Percentiles rank a stretch among this genome's conserved stretches.
Conservation (phyloP, 148 eudicot species). For the Chenopodium formosanum region DNA sequence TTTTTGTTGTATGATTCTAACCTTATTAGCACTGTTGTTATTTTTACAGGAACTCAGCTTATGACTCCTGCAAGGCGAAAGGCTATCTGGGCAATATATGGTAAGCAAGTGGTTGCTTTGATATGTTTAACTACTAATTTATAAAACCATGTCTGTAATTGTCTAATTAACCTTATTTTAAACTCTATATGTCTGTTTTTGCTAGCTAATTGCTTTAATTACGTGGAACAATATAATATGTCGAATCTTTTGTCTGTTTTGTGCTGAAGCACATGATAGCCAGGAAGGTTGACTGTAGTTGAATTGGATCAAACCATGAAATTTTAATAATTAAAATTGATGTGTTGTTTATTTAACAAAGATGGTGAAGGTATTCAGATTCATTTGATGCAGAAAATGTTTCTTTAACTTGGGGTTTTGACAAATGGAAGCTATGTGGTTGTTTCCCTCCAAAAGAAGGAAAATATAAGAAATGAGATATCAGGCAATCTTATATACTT, state of each 20-base stretch:
- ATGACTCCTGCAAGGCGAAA: constrained; percentile 92
- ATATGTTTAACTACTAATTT: not conserved
- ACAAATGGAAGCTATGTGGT: not conserved
- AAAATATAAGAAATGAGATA: not conserved
- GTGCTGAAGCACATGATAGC: not conserved
- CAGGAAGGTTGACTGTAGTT: not conserved
- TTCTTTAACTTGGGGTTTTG: not conserved
- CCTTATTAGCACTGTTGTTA: constrained; percentile 6
- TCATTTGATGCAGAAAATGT: not conserved
- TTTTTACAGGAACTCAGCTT: constrained; percentile 69
- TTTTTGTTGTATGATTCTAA: constrained; percentile 19
- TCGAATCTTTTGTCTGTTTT: not conserved
- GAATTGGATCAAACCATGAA: constrained; percentile 4
- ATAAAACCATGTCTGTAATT: not conserved
- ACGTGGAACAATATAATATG: not conserved
- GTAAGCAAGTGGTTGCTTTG: constrained; percentile 33
- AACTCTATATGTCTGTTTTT: not conserved
- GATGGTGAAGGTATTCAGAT: not conserved
- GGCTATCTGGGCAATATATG: constrained; percentile 99
- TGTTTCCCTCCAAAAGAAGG: not conserved
- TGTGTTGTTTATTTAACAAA: not conserved
- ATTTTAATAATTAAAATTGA: not conserved
- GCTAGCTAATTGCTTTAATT: not conserved
- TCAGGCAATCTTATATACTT: not conserved
- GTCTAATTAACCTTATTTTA: not conserved